Base-by-base conservation (phyloP, 169 alveolate genomes). In the Plasmodium vivax region DNA sequence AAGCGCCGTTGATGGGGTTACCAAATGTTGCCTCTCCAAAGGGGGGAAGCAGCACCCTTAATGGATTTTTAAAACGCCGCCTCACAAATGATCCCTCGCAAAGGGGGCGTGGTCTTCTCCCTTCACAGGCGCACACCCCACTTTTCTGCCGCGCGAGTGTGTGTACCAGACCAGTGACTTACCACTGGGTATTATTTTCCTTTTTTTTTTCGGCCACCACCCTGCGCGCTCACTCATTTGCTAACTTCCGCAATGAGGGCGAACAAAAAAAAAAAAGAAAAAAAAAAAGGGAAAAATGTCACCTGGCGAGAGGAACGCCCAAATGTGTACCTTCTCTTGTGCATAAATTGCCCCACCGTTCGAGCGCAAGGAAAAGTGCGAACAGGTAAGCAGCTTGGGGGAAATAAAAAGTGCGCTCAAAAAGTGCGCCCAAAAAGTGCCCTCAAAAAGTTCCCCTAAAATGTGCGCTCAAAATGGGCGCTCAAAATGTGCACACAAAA, bases 241-340 rank as follows among this genome's bases (percentile, higher is more conserved):
- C 51, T 77, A 27, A 77, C 43, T 77, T 34, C 27, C 56, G 19
- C 16, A 34, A 14, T 41, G 47, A 45, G 56, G 30, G 56, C 3
- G 43, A 12, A 79, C 27, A 23, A 23, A 79, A 79, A 79, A 79
- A 79, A 79, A 80, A 80, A 75, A 72, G 2, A 34, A 77, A 77
- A 77, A 23, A 51, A 77, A 75, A 75, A 27, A 27, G 34, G 51
- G 16, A 3, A 3, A 34, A 38, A 10, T 77, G 9, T 14, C 62
- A 51, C 62, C 16, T 51, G 62, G 27, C 7, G 62, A 51, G 62
- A 51, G 62, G 62, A 51, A 51, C 23, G 23, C 7, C 62, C 16
- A 12, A 51, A 16, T 14, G 23, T 14, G 62, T 51, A 51, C 62
- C 16, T 51, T 19, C 62, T 19, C 62, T 51, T 51, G 62, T 51